These are phyloP conservation scores for Akanthomyces muscarius DNA, from an alignment of 2,329 filamentous ascomycete genomes.

Conservation along the genomic window DNA sequence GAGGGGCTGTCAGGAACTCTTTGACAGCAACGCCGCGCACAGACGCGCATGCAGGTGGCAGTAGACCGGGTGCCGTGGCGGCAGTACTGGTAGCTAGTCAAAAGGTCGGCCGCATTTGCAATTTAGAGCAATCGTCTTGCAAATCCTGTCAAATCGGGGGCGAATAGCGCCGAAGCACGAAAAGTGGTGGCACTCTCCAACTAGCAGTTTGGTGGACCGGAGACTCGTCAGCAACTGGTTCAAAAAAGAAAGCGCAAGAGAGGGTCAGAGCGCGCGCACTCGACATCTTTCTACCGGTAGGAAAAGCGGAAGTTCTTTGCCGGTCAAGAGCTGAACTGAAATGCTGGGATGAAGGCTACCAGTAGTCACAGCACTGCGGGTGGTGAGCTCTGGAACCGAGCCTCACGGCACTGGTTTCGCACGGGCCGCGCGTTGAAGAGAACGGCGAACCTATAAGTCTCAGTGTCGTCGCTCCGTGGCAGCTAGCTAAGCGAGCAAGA, in stretches of 20 bases:
- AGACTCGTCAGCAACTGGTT: background rate
- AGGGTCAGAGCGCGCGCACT: conserved; percentile 1
- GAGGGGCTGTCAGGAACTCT: background rate
- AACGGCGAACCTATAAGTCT: background rate
- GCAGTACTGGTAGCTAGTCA: background rate
- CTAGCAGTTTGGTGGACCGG: conserved; percentile 5
- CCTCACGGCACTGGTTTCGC: background rate
- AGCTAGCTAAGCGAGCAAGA: no score
- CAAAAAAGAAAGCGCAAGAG: background rate
- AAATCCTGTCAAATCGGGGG: background rate
- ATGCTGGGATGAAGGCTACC: background rate
- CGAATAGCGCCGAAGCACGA: background rate
- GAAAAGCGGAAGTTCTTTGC: background rate
- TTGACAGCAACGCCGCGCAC: conserved; percentile 1
- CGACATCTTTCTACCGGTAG: background rate
- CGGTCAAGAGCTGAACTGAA: background rate
- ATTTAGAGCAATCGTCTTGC: background rate
- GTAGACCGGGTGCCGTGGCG: background rate
- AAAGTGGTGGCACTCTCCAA: background rate
- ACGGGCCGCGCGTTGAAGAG: conserved; percentile 11
- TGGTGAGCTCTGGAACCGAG: background rate
- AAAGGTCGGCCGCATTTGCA: no score
- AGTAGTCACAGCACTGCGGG: background rate
- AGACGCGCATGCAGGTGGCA: background rate
- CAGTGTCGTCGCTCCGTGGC: no score